Base-by-base conservation (phyloP, 202 grass and related monocot genomes). In the Tripidium arundinaceum region DNA sequence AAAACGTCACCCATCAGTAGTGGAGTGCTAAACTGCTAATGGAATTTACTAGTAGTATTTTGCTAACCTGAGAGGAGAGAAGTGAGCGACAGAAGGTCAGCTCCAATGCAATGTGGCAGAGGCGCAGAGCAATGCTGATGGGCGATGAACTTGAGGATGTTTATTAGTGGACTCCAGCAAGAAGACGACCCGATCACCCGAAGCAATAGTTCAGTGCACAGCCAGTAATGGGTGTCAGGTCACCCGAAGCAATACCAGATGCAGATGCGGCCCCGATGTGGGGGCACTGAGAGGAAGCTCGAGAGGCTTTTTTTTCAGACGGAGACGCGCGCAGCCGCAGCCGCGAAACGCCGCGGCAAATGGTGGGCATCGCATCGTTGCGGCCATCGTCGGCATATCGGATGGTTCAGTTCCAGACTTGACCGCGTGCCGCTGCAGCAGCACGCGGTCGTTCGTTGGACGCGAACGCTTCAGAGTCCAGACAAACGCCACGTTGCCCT, bases 371-470 rank as follows among this genome's bases (percentile, higher is more conserved):
- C 33, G 33, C 33, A 34, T 34, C 33, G 33, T 5, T 0, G 3
- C 27, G 28, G 2, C 33, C 70, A 24, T 39, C 37, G 13, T 34
- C 33, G 33, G 13, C 68, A 22, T 31, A 9, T 21, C 46, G 11
- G 45, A 6, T 16, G 31, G 14, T 19, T 37, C 10, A 33, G 28
- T 11, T 21, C n/a, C 19, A 34, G 67, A 33, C 75, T 57, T 72
- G 75, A 31, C 71, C 6, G 81, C 81, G 49, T 69, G 63, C 72
- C 36, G 62, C 73, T 34, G 81, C 80, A 8, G n/a, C n/a, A 28
- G 37, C 72, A 27, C 34, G 47, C 62, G n/a, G n/a, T n/a, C n/a
- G n/a, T n/a, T n/a, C n/a, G n/a, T n/a, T n/a, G 18, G 54, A 68
- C 2, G 54, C 33, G 54, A 11, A 21, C 38, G 52, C 45, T 71